Percentiles rank a stretch among this genome's conserved stretches.
Evolutionary conservation across 352 stramenopile species (phyloP).

Genomic region (Phytophthora pistaciae): DNA sequence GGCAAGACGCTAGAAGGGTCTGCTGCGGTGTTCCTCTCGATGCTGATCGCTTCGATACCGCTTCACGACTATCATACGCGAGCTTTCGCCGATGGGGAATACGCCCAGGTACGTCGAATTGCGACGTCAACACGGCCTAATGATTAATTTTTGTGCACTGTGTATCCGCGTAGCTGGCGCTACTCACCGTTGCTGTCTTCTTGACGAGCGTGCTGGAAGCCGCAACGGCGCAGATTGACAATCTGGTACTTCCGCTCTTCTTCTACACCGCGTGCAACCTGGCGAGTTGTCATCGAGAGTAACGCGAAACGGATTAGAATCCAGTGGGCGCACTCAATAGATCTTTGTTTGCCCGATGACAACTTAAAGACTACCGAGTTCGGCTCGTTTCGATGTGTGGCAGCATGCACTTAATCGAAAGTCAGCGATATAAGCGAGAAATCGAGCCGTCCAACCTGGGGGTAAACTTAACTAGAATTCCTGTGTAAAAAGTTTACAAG

Average conservation of each 20-base stretch:
- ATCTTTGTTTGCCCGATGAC: too few species aligned
- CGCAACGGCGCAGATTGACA: conserved; percentile 77
- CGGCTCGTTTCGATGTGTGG: not conserved
- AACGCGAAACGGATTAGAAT: conserved; percentile 31
- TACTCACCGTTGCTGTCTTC: conserved; percentile 23
- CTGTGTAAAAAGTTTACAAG: not conserved
- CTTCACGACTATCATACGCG: conserved; percentile 50
- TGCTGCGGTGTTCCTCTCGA: conserved; percentile 59
- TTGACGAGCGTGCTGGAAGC: conserved; percentile 72
- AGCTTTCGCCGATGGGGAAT: conserved; percentile 23
- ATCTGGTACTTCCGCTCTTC: conserved; percentile 76
- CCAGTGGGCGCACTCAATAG: too few species aligned
- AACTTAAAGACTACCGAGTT: too few species aligned
- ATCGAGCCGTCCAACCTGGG: too few species aligned
- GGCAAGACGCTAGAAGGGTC: too few species aligned
- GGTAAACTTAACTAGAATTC: too few species aligned
- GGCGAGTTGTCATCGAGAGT: conserved; percentile 38
- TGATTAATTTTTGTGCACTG: conserved; percentile 8
- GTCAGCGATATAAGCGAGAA: not conserved
- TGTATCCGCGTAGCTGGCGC: not conserved
- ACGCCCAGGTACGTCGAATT: conserved; percentile 36
- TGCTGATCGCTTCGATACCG: conserved; percentile 46
- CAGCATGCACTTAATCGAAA: not conserved
- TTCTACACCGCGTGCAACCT: conserved; percentile 61
- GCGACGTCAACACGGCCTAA: too few species aligned